Evolutionary conservation across 805 yeast genomes (phyloP).

Genomic region (Myxozyma vanderwaltii): DNA sequence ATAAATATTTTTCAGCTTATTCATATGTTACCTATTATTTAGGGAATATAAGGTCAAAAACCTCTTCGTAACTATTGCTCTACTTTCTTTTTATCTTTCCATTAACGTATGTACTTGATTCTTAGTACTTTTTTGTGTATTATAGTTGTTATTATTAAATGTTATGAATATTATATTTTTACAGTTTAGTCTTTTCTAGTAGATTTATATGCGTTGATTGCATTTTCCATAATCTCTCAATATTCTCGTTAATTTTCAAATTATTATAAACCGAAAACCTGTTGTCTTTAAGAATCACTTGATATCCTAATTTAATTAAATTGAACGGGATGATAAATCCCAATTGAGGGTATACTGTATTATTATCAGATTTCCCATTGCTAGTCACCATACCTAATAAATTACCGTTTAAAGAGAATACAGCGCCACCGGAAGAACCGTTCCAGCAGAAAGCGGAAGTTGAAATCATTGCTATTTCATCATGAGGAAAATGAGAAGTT

Average conservation of each 20-base stretch:
- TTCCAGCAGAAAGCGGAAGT: slow-evolving; percentile 24
- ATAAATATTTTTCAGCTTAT: no score
- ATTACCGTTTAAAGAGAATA: neutral
- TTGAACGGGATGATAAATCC: slow-evolving; percentile 17
- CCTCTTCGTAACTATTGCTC: no score
- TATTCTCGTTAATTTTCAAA: neutral
- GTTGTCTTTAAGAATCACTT: neutral
- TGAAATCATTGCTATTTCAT: slow-evolving; percentile 1
- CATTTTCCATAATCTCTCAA: slow-evolving; percentile 16
- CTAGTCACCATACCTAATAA: slow-evolving; percentile 24
- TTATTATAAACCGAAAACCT: neutral
- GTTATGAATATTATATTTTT: no score
- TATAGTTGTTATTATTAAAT: no score
- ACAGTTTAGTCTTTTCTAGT: neutral
- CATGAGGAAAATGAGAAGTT: neutral
- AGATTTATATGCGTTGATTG: slow-evolving; percentile 10
- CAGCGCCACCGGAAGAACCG: slow-evolving; percentile 26
- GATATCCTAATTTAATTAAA: slow-evolving; percentile 4
- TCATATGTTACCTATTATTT: no score
- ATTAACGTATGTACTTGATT: no score
- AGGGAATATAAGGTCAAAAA: no score
- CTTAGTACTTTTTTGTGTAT: no score
- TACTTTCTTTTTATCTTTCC: no score
- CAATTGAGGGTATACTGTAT: slow-evolving; percentile 12
- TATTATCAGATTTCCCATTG: slow-evolving; percentile 7